These are phyloP conservation scores for Galerina marginata DNA, from an alignment of 768 basidiomycete species.

Conservation along the genomic window DNA sequence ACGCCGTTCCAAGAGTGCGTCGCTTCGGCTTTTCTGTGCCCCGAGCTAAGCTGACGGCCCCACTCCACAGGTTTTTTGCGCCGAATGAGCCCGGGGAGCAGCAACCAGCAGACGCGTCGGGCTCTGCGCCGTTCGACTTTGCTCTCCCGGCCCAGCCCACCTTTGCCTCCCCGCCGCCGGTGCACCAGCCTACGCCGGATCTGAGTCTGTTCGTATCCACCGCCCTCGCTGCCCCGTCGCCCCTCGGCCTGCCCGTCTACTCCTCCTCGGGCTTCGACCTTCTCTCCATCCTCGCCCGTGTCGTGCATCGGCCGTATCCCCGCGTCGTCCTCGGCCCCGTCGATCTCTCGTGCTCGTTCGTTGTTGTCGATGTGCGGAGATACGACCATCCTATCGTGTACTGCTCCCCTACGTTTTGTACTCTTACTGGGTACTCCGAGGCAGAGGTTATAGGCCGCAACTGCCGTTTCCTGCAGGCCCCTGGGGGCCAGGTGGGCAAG, in stretches of 20 bases:
- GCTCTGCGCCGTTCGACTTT: slow-evolving; percentile 33
- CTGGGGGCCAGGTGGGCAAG: slow-evolving; percentile 49
- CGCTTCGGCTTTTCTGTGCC: too few species aligned
- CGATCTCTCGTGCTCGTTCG: slow-evolving; percentile 91
- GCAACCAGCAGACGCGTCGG: slow-evolving; percentile 4
- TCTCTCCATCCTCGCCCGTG: slow-evolving; percentile 78
- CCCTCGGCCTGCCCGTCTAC: slow-evolving; percentile 66
- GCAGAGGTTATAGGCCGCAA: slow-evolving; percentile 86
- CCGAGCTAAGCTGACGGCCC: too few species aligned
- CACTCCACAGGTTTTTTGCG: neutral
- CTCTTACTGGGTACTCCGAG: slow-evolving; percentile 76
- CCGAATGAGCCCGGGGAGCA: neutral
- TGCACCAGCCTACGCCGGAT: neutral
- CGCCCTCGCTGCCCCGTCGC: slow-evolving; percentile 4
- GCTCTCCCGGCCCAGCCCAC: slow-evolving; percentile 1
- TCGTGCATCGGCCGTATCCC: slow-evolving; percentile 76
- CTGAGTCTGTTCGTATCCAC: neutral
- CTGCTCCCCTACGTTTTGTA: slow-evolving; percentile 83
- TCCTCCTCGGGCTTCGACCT: slow-evolving; percentile 92
- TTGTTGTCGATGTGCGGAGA: slow-evolving; percentile 83
- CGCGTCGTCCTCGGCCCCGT: slow-evolving; percentile 86
- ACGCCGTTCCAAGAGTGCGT: slow-evolving; percentile 1
- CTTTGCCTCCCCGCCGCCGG: neutral
- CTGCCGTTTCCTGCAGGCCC: slow-evolving; percentile 90
- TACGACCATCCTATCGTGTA: slow-evolving; percentile 91